Evolutionary conservation across 768 basidiomycete genomes (phyloP), one percentile per base, ranked within the genome.

Genomic region (Termitomyces titanicus): DNA sequence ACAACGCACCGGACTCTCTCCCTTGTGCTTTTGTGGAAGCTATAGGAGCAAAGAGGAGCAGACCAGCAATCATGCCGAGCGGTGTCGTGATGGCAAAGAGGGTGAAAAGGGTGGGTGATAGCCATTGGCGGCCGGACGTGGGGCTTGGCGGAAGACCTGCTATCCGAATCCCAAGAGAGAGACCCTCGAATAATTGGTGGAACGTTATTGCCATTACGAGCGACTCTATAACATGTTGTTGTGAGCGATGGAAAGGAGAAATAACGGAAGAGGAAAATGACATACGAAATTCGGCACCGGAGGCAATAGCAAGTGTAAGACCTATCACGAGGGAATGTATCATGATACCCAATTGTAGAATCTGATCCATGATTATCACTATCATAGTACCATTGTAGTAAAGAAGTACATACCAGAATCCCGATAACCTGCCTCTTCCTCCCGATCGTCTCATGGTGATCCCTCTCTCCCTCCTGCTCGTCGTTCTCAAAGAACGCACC

Each of bases 271-370:
- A 11, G 17, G 56, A 22, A 52, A 44, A 31, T 5, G 49, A 79
- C 85, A 55, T 55, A 89, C 89, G 78, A 57, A 92, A 91, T 51
- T 90, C 88, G 1, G 81, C 61, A 17, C 88, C 86, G 5, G 78
- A 73, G 4, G 87, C 81, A 52, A 92, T 81, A 1, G 88, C 79
- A 18, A 92, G 72, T 4, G 91, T 92, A 20, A 92, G 66, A 2
- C 91, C 91, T 54, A 93, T 89, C 31, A 92, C 81, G 44, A 93
- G 66, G 2, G 91, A 87, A 64, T 94, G 84, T 47, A 94, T 78
- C 89, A 94, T 88, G 62, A 95, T 90, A 44, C 93, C 83, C 2
- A 88, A 64, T 79, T 95, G 88, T 34, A 95, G 73, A 31, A 90
- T 83, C 89, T 92, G 49, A 24, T 24, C 12, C 25, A 46, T 24